These are phyloP conservation scores for Aureobasidium melanogenum DNA, from an alignment of 2,329 filamentous ascomycete genomes.

Conservation along the genomic window DNA sequence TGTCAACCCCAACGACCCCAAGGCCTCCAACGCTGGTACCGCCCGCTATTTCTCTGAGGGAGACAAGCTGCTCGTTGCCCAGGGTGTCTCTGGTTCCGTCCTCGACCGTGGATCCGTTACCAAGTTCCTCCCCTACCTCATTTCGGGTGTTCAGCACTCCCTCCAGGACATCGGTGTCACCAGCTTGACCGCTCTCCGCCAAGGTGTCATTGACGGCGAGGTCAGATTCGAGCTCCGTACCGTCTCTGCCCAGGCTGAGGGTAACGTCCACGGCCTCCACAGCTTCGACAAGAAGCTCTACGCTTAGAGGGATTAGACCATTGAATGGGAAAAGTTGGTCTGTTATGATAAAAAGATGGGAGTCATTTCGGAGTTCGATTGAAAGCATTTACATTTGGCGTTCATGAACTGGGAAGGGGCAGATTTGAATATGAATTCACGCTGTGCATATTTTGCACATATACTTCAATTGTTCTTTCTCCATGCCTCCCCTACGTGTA, in stretches of 20 bases:
- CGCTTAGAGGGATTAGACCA: constrained; percentile 44
- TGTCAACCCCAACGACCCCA: constrained; percentile 50
- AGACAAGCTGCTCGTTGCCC: constrained; percentile 86
- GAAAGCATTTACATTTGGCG: constrained; percentile 11
- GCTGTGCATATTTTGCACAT: constrained; percentile 6
- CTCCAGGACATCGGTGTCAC: constrained; percentile 88
- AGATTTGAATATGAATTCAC: constrained; percentile 8
- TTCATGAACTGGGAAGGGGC: constrained; percentile 3
- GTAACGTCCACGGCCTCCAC: constrained; percentile 92
- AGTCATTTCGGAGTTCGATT: constrained; percentile 5
- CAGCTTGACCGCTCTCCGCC: constrained; percentile 69
- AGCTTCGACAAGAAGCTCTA: constrained; percentile 99
- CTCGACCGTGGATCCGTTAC: constrained; percentile 76
- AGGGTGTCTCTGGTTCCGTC: constrained; percentile 85
- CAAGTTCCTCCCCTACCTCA: constrained; percentile 93
- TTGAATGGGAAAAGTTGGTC: not conserved
- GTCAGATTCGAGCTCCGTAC: constrained; percentile 92
- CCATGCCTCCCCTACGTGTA: not conserved
- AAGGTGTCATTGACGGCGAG: constrained; percentile 61
- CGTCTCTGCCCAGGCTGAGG: constrained; percentile 89
- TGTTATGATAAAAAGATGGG: constrained; percentile 7
- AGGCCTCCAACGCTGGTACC: constrained; percentile 81
- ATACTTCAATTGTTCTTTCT: not conserved
- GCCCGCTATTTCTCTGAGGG: constrained; percentile 98
- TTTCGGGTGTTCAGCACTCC: constrained; percentile 92